Base-by-base conservation (phyloP, 495 filamentous ascomycete species). In the Penicillium pulvis region DNA sequence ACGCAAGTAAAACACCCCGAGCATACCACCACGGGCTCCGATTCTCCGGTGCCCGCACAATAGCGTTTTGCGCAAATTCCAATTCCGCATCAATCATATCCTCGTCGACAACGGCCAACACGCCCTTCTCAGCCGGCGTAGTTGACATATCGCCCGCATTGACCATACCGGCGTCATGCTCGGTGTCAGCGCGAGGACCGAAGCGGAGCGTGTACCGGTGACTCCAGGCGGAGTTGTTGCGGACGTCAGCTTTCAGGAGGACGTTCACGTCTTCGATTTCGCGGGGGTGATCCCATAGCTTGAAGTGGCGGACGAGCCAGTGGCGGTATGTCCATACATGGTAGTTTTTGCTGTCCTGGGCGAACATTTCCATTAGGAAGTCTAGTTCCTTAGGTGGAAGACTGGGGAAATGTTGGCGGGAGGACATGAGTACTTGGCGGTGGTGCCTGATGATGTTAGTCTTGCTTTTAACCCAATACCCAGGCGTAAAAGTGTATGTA, bases 321-420 rank as follows among this genome's bases (percentile, higher is more conserved):
- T 97, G 94, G 14, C 90, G 83, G 72, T 98, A 98, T 52, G 87
- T 90, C 93, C 94, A 98, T 41, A 98, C 95, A 71, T 98, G 94
- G 69, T 98, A 98, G 78, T 98, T 98, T 72, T 98, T 98, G 12
- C 87, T 83, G 72, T 98, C 94, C 62, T 87, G 80, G 56, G 82
- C 81, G 44, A 98, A 90, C 85, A 97, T 97, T 42, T 80, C 65
- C 57, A 80, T 81, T 45, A 96, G 83, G 78, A 98, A 98, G 39
- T 79, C 77, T 28, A 75, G 70, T 76, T 98, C 94, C 17, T 81
- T 76, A 16, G 79, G 46, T 31, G 79, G 77, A 45, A 88, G 74
- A 3, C 72, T 73, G 2, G 84, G 80, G 69, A 90, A 83, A 64
- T 83, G 75, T 51, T 89, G 82, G 59, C 51, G 49, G 58, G 70